These are phyloP conservation scores for Nitzschia palea DNA, from an alignment of 108 stramenopile genomes.

Conservation along the genomic window DNA sequence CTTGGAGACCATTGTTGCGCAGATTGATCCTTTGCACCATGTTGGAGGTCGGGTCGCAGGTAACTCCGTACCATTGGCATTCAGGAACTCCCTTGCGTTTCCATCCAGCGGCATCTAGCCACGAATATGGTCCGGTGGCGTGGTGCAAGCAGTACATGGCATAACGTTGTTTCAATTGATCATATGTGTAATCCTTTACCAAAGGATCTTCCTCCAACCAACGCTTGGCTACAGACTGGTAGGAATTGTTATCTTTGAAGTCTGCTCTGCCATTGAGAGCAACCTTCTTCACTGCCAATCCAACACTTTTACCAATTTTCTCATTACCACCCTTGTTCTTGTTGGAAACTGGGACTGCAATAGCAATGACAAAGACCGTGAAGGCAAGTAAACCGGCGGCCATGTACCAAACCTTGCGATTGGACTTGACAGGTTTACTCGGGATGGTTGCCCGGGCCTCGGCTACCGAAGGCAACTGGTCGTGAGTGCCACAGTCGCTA, in stretches of 20 bases:
- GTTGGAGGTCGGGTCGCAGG: background rate
- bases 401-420: background rate
- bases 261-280: background rate
- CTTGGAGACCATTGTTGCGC: conserved; percentile 16
- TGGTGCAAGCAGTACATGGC: conserved; percentile 21
- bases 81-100: conserved; percentile 17
- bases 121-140: background rate
- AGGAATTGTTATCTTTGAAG: conserved; percentile 7
- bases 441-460: conserved; percentile 1
- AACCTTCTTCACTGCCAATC: background rate
- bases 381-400: background rate
- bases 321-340: background rate
- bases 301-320: background rate
- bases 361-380: background rate
- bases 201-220: background rate
- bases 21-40: background rate
- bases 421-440: background rate
- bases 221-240: conserved; percentile 11
- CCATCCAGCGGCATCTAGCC: background rate
- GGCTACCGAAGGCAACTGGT: conserved; percentile 30
- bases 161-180: conserved; percentile 12
- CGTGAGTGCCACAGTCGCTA: conserved; percentile 5
- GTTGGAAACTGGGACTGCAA: conserved; percentile 2
- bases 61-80: conserved; percentile 10
- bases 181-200: conserved; percentile 1